Percentiles rank a stretch among this genome's conserved stretches.
phyloP scores from a whole-genome alignment of 2,329 filamentous ascomycete species.

The Penicillium sp. region DNA sequence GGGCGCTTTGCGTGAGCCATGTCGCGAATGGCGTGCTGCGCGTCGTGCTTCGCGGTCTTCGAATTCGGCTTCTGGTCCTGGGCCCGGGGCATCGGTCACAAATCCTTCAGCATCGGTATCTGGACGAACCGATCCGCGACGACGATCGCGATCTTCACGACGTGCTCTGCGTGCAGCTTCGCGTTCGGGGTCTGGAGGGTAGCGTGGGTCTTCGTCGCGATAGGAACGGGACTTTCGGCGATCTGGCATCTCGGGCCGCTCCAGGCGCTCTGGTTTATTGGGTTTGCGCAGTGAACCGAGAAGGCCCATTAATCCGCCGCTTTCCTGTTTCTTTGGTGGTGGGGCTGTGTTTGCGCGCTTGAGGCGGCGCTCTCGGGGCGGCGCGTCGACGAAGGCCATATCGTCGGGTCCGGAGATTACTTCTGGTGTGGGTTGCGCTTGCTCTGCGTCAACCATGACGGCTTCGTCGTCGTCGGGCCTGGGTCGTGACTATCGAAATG shows the following conservation, averaged over 20 bases:
- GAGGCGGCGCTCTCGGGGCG: slow-evolving; percentile 52
- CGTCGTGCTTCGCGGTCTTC: slow-evolving; percentile 63
- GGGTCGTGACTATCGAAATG: slow-evolving; percentile 30
- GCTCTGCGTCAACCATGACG: slow-evolving; percentile 55
- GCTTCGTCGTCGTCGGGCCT: slow-evolving; percentile 43
- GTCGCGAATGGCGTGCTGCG: slow-evolving; percentile 62
- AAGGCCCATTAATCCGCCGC: slow-evolving; percentile 60
- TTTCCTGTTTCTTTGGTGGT: slow-evolving; percentile 60
- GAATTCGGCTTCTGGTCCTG: slow-evolving; percentile 42
- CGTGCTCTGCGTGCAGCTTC: slow-evolving; percentile 36
- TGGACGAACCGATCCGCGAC: slow-evolving; percentile 42
- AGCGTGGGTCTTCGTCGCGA: slow-evolving; percentile 37
- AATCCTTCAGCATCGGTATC: slow-evolving; percentile 54
- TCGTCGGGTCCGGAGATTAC: slow-evolving; percentile 52
- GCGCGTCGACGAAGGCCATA: slow-evolving; percentile 53
- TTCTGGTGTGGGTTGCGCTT: slow-evolving; percentile 47
- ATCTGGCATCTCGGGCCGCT: slow-evolving; percentile 33
- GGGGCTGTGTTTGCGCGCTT: slow-evolving; percentile 63
- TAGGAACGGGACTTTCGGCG: slow-evolving; percentile 39
- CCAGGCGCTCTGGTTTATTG: slow-evolving; percentile 15
- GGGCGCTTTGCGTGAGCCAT: slow-evolving; percentile 39
- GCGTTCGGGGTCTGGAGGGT: slow-evolving; percentile 38
- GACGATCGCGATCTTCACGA: slow-evolving; percentile 40
- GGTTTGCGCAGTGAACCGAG: slow-evolving; percentile 54
- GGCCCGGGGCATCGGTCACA: slow-evolving; percentile 43